These are phyloP conservation scores for Hysterangium stoloniferum DNA, from an alignment of 768 basidiomycete species.

Conservation along the genomic window DNA sequence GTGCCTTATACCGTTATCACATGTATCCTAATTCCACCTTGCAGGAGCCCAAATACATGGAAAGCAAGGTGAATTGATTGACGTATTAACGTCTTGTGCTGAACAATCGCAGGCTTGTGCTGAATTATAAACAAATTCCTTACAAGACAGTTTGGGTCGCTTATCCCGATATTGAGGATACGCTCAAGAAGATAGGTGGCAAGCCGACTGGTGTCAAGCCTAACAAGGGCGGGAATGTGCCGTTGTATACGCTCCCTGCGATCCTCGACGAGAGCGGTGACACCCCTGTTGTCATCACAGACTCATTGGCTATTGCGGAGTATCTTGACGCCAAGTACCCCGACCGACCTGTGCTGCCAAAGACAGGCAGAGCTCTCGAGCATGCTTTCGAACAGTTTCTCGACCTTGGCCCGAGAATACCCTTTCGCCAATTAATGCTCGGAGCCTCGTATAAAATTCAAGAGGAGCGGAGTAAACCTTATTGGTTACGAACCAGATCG, in stretches of 20 bases:
- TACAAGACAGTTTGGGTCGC: slow-evolving; percentile 69
- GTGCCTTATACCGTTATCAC: too few relatives aligned
- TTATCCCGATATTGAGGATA: slow-evolving; percentile 58
- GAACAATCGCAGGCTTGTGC: slow-evolving; percentile 43
- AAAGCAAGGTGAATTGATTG: slow-evolving; percentile 44
- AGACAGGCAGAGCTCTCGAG: slow-evolving; percentile 62
- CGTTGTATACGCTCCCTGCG: slow-evolving; percentile 61
- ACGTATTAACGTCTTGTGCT: neutral
- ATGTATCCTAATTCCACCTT: slow-evolving; percentile 12
- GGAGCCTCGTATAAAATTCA: slow-evolving; percentile 57
- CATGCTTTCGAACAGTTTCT: slow-evolving; percentile 60
- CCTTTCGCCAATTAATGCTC: slow-evolving; percentile 61
- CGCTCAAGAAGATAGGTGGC: slow-evolving; percentile 32
- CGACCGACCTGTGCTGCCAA: slow-evolving; percentile 62
- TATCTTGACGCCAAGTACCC: slow-evolving; percentile 65
- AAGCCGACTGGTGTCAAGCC: slow-evolving; percentile 25
- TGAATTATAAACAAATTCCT: slow-evolving; percentile 70
- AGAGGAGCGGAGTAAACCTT: slow-evolving; percentile 44
- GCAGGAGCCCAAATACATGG: slow-evolving; percentile 58
- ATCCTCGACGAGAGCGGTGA: slow-evolving; percentile 47
- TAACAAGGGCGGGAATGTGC: slow-evolving; percentile 38
- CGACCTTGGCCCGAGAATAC: slow-evolving; percentile 58
- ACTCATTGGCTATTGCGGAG: slow-evolving; percentile 56
- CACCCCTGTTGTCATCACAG: slow-evolving; percentile 48
- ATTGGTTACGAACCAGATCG: slow-evolving; percentile 36